Evolutionary conservation across 495 filamentous ascomycete species (phyloP), one percentile per base, ranked within the genome.

Genomic region (Penicillium psychrofluorescens): DNA sequence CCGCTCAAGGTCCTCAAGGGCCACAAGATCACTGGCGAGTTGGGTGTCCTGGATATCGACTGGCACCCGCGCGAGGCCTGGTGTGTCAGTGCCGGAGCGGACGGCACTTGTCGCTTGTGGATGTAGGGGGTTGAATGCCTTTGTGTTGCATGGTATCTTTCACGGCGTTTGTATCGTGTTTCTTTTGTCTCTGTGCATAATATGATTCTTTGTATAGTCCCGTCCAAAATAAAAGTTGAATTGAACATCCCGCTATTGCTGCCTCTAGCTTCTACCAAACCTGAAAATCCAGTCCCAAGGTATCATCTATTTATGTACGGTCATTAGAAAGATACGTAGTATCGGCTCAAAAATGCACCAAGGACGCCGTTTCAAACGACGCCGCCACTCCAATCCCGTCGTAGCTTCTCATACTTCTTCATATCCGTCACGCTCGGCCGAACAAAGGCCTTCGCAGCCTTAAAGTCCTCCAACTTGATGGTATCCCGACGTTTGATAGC

Each of bases 61-160:
- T 98, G 92, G 92, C 91, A 96, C 71, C 86, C 86, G 12, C 76
- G 77, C 35, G 86, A 95, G 67, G 85, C 90, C 5, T 96, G 92
- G 91, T 82, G 80, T 67, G 88, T 94, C 42, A 90, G 84, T 75
- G 91, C 88, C 31, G 91, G 90, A 45, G 92, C 91, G 2, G 92
- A 98, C 72, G 92, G 92, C 32, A 91, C 86, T 4, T 85, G 83
- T 70, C 77, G 86, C 48, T 66, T 90, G 62, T 91, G 86, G 86
- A 77, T 68, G 61, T 83, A 70, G 67, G 62, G 32, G 2, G 6
- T 43, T 51, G 48, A 15, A n/a, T n/a, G n/a, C n/a, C 14, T 48
- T 46, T 39, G 40, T 12, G 38, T 51, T 53, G 49, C 51, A 62
- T 54, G 51, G 48, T 58, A 49, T 50, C 46, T 42, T 53, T 44